Evolutionary conservation across 2,329 filamentous ascomycete genomes (phyloP).

Genomic region (Coniochaeta sp.): DNA sequence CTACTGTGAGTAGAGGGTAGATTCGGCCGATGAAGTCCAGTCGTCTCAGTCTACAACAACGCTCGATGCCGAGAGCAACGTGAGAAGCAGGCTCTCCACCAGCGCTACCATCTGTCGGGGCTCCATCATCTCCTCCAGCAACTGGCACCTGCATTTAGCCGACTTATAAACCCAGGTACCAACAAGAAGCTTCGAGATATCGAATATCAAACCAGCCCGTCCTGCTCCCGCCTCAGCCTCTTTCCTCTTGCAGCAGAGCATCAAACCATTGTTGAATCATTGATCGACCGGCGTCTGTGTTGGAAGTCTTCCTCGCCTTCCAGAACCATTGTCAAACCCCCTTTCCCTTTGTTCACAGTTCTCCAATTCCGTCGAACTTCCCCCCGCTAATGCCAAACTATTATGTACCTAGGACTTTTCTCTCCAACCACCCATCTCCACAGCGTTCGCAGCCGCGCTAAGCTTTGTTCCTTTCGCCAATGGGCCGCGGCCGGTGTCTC

Average conservation of each 20-base stretch:
- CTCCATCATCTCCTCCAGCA: no score
- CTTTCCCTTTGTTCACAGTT: not conserved
- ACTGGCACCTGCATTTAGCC: not conserved
- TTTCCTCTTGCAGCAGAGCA: not conserved
- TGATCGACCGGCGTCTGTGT: not conserved
- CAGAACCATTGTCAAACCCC: not conserved
- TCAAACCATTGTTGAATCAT: constrained; percentile 1
- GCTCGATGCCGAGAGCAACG: not conserved
- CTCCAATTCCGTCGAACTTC: not conserved
- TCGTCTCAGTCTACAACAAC: no score
- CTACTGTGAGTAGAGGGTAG: no score
- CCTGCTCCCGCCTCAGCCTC: not conserved
- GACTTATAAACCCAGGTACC: no score
- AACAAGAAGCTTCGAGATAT: not conserved
- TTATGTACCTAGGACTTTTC: not conserved
- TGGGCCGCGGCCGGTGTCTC: not conserved
- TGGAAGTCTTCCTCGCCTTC: not conserved
- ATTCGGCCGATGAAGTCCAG: no score
- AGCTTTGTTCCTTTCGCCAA: not conserved
- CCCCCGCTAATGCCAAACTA: not conserved
- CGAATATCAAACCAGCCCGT: not conserved
- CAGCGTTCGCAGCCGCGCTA: not conserved
- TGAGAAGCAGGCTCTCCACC: not conserved
- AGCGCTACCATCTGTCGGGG: not conserved
- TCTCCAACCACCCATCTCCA: not conserved